Conservation (phyloP, 1,139 yeast genomes). For the Debaryomyces psychrophilus region DNA sequence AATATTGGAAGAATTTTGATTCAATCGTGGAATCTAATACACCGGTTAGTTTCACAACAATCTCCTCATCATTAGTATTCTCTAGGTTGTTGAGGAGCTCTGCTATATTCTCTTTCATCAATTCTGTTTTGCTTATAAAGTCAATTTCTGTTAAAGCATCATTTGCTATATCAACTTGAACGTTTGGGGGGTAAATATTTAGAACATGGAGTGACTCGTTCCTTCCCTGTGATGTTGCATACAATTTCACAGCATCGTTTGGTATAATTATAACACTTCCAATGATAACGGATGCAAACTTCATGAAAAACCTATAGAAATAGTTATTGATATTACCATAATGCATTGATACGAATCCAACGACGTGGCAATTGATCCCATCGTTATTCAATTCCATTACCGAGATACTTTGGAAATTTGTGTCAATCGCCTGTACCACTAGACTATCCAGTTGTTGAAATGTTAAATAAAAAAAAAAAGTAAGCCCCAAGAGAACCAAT, state of each 20-base stretch:
- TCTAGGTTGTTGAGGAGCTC: slow-evolving; percentile 23
- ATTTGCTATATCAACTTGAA: slow-evolving; percentile 26
- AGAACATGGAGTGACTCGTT: slow-evolving; percentile 25
- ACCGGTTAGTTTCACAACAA: slow-evolving; percentile 25
- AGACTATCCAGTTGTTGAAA: slow-evolving; percentile 20
- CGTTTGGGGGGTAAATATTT: slow-evolving; percentile 30
- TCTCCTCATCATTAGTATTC: slow-evolving; percentile 17
- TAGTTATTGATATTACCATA: slow-evolving; percentile 27
- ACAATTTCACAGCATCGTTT: slow-evolving; percentile 25
- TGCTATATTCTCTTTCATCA: slow-evolving; percentile 25
- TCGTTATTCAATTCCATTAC: slow-evolving; percentile 25
- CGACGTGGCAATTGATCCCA: slow-evolving; percentile 29
- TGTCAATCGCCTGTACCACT: slow-evolving; percentile 22
- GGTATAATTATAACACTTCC: slow-evolving; percentile 31
- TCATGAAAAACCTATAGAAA: slow-evolving; percentile 25
- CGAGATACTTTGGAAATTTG: slow-evolving; percentile 23
- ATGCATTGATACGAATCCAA: slow-evolving; percentile 28
- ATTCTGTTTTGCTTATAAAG: slow-evolving; percentile 26
- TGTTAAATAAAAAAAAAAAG: slow-evolving; percentile 18
- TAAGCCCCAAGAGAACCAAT: slow-evolving; percentile 1
- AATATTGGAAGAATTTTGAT: slow-evolving; percentile 20
- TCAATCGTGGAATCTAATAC: slow-evolving; percentile 20
- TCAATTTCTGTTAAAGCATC: slow-evolving; percentile 29
- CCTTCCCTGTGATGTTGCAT: slow-evolving; percentile 23
- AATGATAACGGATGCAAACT: slow-evolving; percentile 23